These are phyloP conservation scores for Fusarium hostae DNA, from an alignment of 2,329 filamentous ascomycete genomes.

Conservation along the genomic window DNA sequence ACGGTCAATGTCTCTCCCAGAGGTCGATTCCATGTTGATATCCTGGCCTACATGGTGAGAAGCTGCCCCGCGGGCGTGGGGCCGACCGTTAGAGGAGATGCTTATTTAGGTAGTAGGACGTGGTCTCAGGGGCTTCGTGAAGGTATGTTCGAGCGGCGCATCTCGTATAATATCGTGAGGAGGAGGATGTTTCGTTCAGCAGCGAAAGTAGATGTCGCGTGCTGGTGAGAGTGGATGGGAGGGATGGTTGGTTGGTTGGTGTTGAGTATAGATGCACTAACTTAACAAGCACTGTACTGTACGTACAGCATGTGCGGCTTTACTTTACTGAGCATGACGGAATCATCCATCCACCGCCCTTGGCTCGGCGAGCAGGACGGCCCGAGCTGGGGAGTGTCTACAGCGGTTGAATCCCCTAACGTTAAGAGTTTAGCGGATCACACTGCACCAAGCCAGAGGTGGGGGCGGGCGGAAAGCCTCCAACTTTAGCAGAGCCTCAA, in stretches of 20 bases:
- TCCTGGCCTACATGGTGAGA: conserved; percentile 43
- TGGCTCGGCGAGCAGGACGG: conserved; percentile 43
- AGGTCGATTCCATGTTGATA: not conserved
- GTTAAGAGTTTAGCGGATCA: conserved; percentile 7
- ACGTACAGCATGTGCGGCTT: conserved; percentile 21
- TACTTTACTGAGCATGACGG: conserved; percentile 38
- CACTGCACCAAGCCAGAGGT: conserved; percentile 4
- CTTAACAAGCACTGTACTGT: not conserved
- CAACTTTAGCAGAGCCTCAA: conserved; percentile 38
- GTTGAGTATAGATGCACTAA: conserved; percentile 11
- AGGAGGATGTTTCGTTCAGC: conserved; percentile 1
- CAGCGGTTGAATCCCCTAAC: conserved; percentile 21
- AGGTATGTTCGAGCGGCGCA: conserved; percentile 29
- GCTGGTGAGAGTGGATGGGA: conserved; percentile 16
- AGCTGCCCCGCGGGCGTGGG: conserved; percentile 47
- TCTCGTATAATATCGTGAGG: conserved; percentile 34
- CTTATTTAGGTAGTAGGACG: conserved; percentile 28
- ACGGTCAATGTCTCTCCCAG: conserved; percentile 33
- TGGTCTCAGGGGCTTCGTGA: conserved; percentile 35
- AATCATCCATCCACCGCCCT: conserved; percentile 35
- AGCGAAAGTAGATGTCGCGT: conserved; percentile 18
- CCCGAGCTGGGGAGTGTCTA: conserved; percentile 35
- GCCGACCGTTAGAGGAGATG: conserved; percentile 35
- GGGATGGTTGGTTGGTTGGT: conserved; percentile 9
- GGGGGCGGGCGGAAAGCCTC: conserved; percentile 16